Evolutionary conservation across 2,329 filamentous ascomycete species (phyloP), one percentile per base, ranked within the genome.

Genomic region (Byssoonygena ceratinophila): DNA sequence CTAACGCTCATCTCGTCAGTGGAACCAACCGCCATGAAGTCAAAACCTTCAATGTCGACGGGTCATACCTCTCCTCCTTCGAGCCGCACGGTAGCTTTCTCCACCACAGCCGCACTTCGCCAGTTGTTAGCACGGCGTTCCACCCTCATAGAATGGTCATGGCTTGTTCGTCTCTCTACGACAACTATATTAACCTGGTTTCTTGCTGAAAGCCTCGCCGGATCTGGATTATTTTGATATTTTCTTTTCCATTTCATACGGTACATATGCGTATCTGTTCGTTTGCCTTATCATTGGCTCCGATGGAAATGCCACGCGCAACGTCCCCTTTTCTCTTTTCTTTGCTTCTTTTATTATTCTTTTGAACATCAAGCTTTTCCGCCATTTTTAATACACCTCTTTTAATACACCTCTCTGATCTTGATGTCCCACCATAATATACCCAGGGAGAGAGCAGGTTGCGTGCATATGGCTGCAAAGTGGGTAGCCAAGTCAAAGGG

Each of bases 81-180:
- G 90, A 97, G 66, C 91, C 91, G 0, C 94, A 95, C 68, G 88
- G 87, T 44, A 88, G 85, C 64, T 94, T 94, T 74, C 74, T 94
- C 14, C 83, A 87, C 57, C 84, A 89, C 45, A 88, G 82, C 64
- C 84, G 87, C 48, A 83, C 84, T 53, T 81, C 83, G 5, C 85
- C 92, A 1, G 94, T 98, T 59, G 83, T 89, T 2, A 80, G 86
- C 32, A 95, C 91, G 7, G 85, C 90, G 0, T 98, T 97, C 74
- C 92, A 98, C 70, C 92, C 92, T 0, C 92, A 98, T 68, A 82
- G 85, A 49, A 90, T 94, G 71, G 83, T 96, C 68, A 77, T 98
- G 56, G 90, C 88, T 32, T 92, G 86, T 62, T 86, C 90, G 1
- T 87, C 89, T 3, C 77, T 87, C 40, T 87, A 89, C 52, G 90